Evolutionary conservation across 345 rosid species (phyloP).

Genomic region (Eucalyptus cloeziana): DNA sequence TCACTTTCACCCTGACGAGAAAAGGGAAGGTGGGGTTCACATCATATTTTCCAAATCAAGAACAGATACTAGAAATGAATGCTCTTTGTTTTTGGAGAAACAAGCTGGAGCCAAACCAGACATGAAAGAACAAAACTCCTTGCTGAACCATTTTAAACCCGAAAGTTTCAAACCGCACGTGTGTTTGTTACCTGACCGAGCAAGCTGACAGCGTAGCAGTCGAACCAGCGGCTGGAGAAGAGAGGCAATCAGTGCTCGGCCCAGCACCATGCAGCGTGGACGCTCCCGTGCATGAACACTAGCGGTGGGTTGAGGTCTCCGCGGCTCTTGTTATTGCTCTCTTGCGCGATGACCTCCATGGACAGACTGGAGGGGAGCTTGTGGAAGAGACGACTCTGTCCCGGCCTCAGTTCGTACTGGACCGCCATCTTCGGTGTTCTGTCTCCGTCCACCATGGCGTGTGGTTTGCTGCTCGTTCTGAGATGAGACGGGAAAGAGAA

Average conservation of each 20-base stretch:
- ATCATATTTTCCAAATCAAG: background rate
- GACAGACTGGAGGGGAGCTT: conserved; percentile 70
- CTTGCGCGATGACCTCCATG: conserved; percentile 74
- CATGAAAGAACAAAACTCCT: background rate
- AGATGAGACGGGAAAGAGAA: background rate
- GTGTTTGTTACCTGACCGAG: conserved; percentile 48
- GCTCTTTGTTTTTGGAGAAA: background rate
- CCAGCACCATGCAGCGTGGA: conserved; percentile 98
- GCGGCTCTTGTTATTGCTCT: background rate
- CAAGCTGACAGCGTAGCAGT: conserved; percentile 73
- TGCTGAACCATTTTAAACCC: background rate
- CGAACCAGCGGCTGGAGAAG: conserved; percentile 65
- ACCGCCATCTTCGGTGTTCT: conserved; percentile 16
- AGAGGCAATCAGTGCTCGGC: conserved; percentile 83
- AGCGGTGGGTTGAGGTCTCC: conserved; percentile 36
- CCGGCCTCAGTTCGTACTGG: conserved; percentile 45
- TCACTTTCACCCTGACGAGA: conserved; percentile 78
- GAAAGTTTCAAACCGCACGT: background rate
- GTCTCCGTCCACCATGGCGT: background rate
- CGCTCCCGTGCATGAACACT: conserved; percentile 83
- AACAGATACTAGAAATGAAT: background rate
- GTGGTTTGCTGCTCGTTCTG: background rate
- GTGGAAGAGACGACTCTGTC: conserved; percentile 59
- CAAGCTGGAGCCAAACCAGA: background rate
- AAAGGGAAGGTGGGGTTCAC: background rate